Percentiles rank a stretch among this genome's conserved stretches.
These are phyloP conservation scores for Chaetomium sp. DNA, from an alignment of 2,329 filamentous ascomycete genomes.

Conservation along the genomic window DNA sequence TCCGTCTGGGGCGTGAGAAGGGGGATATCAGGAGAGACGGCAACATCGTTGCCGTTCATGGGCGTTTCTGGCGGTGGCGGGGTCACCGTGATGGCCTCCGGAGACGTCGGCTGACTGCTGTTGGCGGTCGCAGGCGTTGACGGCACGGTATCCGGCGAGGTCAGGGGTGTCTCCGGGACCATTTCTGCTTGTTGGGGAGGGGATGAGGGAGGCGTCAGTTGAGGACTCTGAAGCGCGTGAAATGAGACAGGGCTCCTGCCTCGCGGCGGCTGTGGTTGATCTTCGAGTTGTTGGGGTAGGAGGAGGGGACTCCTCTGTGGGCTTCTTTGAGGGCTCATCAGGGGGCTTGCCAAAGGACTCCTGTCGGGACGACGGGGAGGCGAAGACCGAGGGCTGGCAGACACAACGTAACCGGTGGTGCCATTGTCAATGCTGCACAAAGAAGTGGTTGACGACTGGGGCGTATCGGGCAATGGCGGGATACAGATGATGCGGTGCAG, in stretches of 20 bases:
- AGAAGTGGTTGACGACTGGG: slow-evolving; percentile 45
- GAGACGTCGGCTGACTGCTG: slow-evolving; percentile 13
- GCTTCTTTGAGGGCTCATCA: slow-evolving; percentile 29
- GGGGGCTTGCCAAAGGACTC: slow-evolving; percentile 26
- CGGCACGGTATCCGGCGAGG: slow-evolving; percentile 9
- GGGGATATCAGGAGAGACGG: slow-evolving; percentile 43
- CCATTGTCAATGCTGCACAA: slow-evolving; percentile 49
- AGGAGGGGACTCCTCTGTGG: slow-evolving; percentile 34
- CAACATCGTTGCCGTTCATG: neutral
- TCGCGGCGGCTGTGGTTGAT: slow-evolving; percentile 22
- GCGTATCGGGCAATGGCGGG: slow-evolving; percentile 44
- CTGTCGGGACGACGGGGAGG: slow-evolving; percentile 29
- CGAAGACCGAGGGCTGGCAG: slow-evolving; percentile 28
- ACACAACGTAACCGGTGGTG: slow-evolving; percentile 23
- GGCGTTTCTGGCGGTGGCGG: slow-evolving; percentile 12
- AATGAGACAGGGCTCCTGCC: slow-evolving; percentile 20
- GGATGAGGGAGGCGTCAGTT: slow-evolving; percentile 29
- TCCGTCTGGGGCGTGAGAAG: slow-evolving; percentile 54
- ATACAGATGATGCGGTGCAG: slow-evolving; percentile 45
- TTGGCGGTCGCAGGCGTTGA: slow-evolving; percentile 5
- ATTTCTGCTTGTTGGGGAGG: slow-evolving; percentile 28
- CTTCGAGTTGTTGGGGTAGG: slow-evolving; percentile 30
- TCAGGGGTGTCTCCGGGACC: slow-evolving; percentile 16
- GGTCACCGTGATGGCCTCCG: slow-evolving; percentile 13
- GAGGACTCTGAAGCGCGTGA: slow-evolving; percentile 17